Conservation (phyloP, 2,329 filamentous ascomycete genomes). For the Elsinoe batatas region DNA sequence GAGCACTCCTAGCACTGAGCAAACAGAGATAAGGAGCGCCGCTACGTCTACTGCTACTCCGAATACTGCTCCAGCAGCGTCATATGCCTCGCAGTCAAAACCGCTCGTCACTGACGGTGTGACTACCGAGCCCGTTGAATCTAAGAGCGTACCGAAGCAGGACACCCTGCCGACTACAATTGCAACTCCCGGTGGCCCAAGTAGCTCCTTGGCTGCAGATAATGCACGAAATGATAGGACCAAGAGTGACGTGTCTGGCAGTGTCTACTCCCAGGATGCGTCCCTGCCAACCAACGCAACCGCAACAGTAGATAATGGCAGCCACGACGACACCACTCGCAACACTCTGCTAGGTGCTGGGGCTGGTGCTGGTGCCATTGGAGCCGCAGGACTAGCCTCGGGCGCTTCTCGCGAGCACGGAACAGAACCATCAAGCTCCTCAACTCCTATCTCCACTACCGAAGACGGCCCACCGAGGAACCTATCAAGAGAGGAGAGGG, state of each 20-base stretch:
- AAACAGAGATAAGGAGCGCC: neutral
- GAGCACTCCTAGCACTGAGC: neutral
- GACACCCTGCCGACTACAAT: neutral
- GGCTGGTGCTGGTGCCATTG: slow-evolving; percentile 22
- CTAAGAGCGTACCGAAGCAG: neutral
- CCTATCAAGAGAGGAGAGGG: slow-evolving; percentile 13
- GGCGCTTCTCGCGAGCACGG: neutral
- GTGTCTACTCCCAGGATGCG: slow-evolving; percentile 7
- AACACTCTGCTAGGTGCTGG: slow-evolving; percentile 20
- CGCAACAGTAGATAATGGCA: neutral
- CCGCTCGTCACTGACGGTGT: neutral
- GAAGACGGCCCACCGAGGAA: neutral
- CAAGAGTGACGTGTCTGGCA: slow-evolving; percentile 5
- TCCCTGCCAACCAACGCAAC: neutral
- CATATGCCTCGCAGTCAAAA: neutral
- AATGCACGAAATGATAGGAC: neutral
- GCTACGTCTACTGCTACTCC: neutral
- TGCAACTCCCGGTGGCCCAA: slow-evolving; percentile 15
- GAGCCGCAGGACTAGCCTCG: slow-evolving; percentile 9
- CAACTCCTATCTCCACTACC: neutral
- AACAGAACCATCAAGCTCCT: neutral
- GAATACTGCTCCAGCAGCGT: neutral
- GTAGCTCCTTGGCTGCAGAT: slow-evolving; percentile 11
- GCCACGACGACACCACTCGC: neutral
- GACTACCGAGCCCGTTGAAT: neutral